Evolutionary conservation across 129 eudicot genomes (phyloP).

Genomic region (Mikania micrantha): DNA sequence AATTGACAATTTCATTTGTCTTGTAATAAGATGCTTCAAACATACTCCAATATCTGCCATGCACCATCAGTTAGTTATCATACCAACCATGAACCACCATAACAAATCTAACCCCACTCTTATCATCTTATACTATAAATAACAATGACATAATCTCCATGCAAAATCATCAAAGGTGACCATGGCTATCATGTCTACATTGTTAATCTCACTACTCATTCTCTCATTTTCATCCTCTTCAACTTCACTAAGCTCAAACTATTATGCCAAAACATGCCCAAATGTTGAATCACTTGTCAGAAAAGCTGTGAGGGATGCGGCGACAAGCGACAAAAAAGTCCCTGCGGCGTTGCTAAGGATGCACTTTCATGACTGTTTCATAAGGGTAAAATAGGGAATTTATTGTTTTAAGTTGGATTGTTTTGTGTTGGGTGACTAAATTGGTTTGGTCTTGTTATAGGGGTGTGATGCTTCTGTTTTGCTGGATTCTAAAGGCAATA

Average conservation of each 20-base stretch:
- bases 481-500: slow-evolving; percentile 51
- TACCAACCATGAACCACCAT: slow-evolving; percentile 28
- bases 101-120: slow-evolving; percentile 23
- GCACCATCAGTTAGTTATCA: slow-evolving; percentile 36
- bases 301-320: slow-evolving; percentile 44
- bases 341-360: slow-evolving; percentile 76
- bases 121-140: slow-evolving; percentile 26
- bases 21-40: slow-evolving; percentile 27
- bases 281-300: slow-evolving; percentile 40
- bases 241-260: slow-evolving; percentile 50
- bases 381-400: slow-evolving; percentile 39
- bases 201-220: slow-evolving; percentile 29
- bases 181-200: slow-evolving; percentile 25
- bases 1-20: slow-evolving; percentile 15
- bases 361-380: slow-evolving; percentile 91
- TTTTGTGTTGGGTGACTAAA: not conserved
- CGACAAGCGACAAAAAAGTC: slow-evolving; percentile 49
- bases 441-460: slow-evolving; percentile 18
- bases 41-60: slow-evolving; percentile 26
- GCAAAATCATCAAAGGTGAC: slow-evolving; percentile 17
- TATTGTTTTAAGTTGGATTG: not conserved
- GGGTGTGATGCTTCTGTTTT: slow-evolving; percentile 87
- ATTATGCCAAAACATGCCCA: slow-evolving; percentile 61
- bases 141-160: slow-evolving; percentile 18
- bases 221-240: slow-evolving; percentile 20